Base-by-base conservation (phyloP, 345 rosid genomes). In the Gossypioides kirkii region DNA sequence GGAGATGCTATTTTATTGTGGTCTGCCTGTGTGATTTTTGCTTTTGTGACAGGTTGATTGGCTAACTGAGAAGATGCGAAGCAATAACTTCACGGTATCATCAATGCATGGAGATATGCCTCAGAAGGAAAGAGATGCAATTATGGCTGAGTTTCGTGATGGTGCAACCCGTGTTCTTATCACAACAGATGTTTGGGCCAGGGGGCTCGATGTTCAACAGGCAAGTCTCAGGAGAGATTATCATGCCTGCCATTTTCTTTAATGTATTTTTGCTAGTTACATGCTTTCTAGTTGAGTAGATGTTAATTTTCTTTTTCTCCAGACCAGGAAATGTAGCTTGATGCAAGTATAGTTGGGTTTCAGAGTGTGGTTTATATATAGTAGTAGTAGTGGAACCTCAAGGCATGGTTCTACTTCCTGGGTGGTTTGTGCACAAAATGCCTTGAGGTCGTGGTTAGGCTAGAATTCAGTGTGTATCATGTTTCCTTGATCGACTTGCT, bases 61-160 rank as follows among this genome's bases (percentile, higher is more conserved):
- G 98, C 84, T 95, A 20, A 91, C 97, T 59, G 98, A 90, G 86
- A 95, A 90, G 83, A 92, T 95, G 99, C 91, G 97, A 14, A 87
- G 79, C 79, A 79, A 82, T 83, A 91, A 95, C 83, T 92, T 95
- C 73, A 89, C 98, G 0, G 98, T 92, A 76, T 95, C 98, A 54
- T 87, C 99, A 77, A 95, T 95, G 98, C 99, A 95, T 58, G 99
- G 98, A 3, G 99, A 95, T 83, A 91, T 95, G 99, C 99, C 99
- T 79, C 98, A 92, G 80, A 95, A 77, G 81, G 99, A 95, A 63
- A 89, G 98, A 85, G 99, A 92, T 76, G 94, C 88, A 63, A 91
- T 92, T 74, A 91, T 95, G 97, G 77, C 63, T 22, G 93, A 95
- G 75, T 95, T 95, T 77, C 86, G 91, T n/a, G 78, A 84, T 25